Base-by-base conservation (phyloP, 306 rosid species). In the Quercus cerris region DNA sequence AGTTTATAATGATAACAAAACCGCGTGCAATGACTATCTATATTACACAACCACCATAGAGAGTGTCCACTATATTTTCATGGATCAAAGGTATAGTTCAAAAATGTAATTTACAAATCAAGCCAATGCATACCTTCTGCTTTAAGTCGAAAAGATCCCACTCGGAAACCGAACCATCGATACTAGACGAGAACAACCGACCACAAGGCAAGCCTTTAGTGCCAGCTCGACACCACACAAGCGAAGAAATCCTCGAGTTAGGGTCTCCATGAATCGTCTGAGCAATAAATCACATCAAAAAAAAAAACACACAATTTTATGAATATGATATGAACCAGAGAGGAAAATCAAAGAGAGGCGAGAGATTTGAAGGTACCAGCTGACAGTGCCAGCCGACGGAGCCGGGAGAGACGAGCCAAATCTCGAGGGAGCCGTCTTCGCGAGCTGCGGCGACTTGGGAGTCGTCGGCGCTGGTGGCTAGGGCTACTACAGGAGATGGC, bases 371-470 rank as follows among this genome's bases (percentile, higher is more conserved):
- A 14, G 11, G 75, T 90, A 94, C 98, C 91, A 94, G 81, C 83
- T 93, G 98, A 86, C 94, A 90, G 94, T 96, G 99, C 99, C 99
- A 96, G 27, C 97, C 97, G 1, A 91, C 94, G 46, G 98, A 85
- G 41, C 96, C 97, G 6, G 99, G 94, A 66, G 98, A 96, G 51
- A 96, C 99, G n/a, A 93, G 94, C 99, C 99, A 96, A 81, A 96
- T 80, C 88, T 96, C 99, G 7, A 96, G 81, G 6, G 98, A 90
- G 31, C 94, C 98, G 23, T 95, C 99, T 75, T 90, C 90, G 11
- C 99, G 97, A 15, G 96, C 95, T 0, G 96, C 99, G 55, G 99
- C 99, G 10, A 95, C 93, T 49, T 90, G 97, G 10, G 85, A 77
- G 52, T 94, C 94, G 76, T 95, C 96, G 69, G 86, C 71, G 72